Evolutionary conservation across 441 rosid genomes (phyloP), one percentile per base, ranked within the genome.

Genomic region (Eruca vesicaria): DNA sequence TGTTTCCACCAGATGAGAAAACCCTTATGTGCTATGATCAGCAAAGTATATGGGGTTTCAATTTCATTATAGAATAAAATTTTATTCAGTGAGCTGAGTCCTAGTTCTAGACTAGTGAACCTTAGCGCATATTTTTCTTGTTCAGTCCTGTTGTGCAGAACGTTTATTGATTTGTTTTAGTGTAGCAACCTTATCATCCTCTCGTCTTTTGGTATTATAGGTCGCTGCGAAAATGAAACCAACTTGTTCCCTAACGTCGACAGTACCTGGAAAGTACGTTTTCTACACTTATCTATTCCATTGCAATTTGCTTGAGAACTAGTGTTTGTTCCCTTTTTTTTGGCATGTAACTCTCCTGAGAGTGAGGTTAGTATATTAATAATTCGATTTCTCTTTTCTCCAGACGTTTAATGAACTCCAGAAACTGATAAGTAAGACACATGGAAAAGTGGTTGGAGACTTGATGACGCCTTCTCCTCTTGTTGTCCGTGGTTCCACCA

Each of bases 401-500:
- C 90, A 94, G 97, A 76, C 90, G 9, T 94, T 94, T 72, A 94
- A 91, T 20, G 84, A 87, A 80, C 79, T 94, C 72, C 98, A 91
- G 82, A 89, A 88, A 78, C 77, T 91, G 74, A 83, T 94, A 6
- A 83, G 69, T 62, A 91, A 94, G 88, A 91, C 86, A 45, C 79
- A 86, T 52, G 97, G 98, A 20, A 90, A 87, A 84, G 92, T 90
- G 48, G 89, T 91, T 23, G 98, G 98, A 58, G 97, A 94, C 78
- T 82, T 94, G 90, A 94, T 94, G 98, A 91, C 97, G 1, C 87
- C 95, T 55, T 83, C 91, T 69, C 97, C 98, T 1, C 90, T 89
- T 0, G 90, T 86, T 78, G 90, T 91, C 64, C 82, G 81, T 73
- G 96, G 89, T 73, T 81, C 85, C 32, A 85, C 98, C 75, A 86